phyloP scores from a whole-genome alignment of 208 protist genomes.

The Crithidia fasciculata region DNA sequence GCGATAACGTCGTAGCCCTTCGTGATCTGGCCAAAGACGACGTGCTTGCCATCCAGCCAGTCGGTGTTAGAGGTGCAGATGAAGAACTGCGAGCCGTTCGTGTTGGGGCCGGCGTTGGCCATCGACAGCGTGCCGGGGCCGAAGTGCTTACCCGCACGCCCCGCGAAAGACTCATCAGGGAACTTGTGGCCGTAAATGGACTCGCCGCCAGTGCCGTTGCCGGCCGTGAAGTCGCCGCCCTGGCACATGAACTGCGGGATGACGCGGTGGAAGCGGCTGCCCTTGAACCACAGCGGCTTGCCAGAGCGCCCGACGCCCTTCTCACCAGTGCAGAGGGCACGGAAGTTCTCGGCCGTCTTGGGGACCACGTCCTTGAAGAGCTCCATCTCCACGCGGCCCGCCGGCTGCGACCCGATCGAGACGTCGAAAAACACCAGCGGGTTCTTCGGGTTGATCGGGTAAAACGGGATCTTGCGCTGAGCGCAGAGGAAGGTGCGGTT shows the following conservation, averaged over 20 bases:
- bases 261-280: conserved; percentile 95
- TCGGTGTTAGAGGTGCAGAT: conserved; percentile 83
- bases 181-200: conserved; percentile 94
- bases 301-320: conserved; percentile 84
- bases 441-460: conserved; percentile 81
- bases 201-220: conserved; percentile 93
- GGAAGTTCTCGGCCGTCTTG: conserved; percentile 96
- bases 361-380: conserved; percentile 92
- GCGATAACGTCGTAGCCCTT: conserved; percentile 88
- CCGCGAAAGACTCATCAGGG: conserved; percentile 93
- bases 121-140: conserved; percentile 87
- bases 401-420: conserved; percentile 79
- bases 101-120: conserved; percentile 94
- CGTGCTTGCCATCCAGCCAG: conserved; percentile 94
- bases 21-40: conserved; percentile 94
- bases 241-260: conserved; percentile 95
- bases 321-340: conserved; percentile 93
- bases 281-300: conserved; percentile 96
- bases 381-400: conserved; percentile 93
- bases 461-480: conserved; percentile 80
- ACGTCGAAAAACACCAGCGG: conserved; percentile 94
- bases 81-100: conserved; percentile 94
- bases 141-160: conserved; percentile 76
- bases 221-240: conserved; percentile 95
- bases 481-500: conserved; percentile 48